These are phyloP conservation scores for Boletus rubroflammeus DNA, from an alignment of 768 basidiomycete genomes.

Conservation along the genomic window DNA sequence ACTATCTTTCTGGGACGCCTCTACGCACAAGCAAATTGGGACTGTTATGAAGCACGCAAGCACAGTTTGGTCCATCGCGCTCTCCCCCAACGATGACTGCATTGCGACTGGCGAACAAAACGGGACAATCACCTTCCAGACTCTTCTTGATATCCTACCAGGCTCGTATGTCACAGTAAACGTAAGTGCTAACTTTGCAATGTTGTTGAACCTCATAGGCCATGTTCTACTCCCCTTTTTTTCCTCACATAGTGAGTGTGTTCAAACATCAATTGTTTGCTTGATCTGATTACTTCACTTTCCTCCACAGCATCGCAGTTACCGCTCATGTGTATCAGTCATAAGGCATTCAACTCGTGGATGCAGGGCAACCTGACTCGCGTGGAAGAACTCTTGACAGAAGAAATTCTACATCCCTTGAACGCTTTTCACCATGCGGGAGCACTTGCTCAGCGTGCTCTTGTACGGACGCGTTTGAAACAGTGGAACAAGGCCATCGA, in stretches of 20 bases:
- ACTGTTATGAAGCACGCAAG: neutral
- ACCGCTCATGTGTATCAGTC: neutral
- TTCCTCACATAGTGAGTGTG: neutral
- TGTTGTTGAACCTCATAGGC: neutral
- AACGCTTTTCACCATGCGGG: neutral
- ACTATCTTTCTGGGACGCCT: constrained; percentile 1
- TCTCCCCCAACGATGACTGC: neutral
- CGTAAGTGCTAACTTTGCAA: neutral
- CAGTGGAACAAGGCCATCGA: neutral
- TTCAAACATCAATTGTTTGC: neutral
- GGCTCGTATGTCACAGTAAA: neutral
- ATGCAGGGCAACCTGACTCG: neutral
- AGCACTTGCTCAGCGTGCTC: constrained; percentile 1
- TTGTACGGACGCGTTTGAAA: neutral
- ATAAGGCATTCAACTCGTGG: neutral
- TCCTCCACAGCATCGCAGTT: neutral
- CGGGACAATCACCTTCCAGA: neutral
- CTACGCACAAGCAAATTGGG: neutral
- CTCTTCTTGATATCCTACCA: neutral
- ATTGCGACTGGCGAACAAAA: neutral
- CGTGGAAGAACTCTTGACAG: neutral
- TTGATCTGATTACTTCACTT: neutral
- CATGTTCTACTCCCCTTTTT: too few relatives aligned
- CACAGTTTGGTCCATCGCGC: neutral
- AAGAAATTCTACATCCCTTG: neutral